These are phyloP conservation scores for Hyaloperonospora arabidopsidis DNA, from an alignment of 352 stramenopile genomes.

Conservation along the genomic window DNA sequence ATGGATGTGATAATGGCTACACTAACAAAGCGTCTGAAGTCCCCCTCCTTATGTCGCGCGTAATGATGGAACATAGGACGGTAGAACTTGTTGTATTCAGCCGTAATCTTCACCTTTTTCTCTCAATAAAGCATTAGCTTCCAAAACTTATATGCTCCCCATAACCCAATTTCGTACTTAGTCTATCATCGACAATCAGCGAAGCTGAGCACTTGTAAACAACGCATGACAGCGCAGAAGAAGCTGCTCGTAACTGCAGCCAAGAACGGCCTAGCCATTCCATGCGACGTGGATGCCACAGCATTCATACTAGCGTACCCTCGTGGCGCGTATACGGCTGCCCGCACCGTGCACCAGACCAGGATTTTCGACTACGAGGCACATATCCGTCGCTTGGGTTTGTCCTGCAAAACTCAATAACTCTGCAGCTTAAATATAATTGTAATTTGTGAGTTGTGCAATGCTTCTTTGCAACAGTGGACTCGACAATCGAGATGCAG, in stretches of 20 bases:
- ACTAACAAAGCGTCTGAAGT: no score
- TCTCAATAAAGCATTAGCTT: no score
- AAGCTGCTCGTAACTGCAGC: slow-evolving; percentile 43
- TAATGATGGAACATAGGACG: no score
- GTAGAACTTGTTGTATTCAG: no score
- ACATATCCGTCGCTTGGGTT: slow-evolving; percentile 71
- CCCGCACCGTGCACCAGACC: slow-evolving; percentile 64
- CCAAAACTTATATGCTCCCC: no score
- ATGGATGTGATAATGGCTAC: no score
- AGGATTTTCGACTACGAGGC: slow-evolving; percentile 75
- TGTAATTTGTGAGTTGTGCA: background rate
- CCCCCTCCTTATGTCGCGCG: no score
- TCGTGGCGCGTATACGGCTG: slow-evolving; percentile 64
- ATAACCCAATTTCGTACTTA: no score
- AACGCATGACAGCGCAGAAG: slow-evolving; percentile 11
- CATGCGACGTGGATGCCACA: slow-evolving; percentile 56
- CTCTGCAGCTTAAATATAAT: background rate
- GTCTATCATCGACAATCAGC: no score
- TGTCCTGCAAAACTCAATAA: background rate
- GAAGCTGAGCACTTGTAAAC: no score
- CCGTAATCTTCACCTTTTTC: no score
- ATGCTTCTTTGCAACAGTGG: slow-evolving; percentile 46
- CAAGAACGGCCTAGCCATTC: slow-evolving; percentile 64
- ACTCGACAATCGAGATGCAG: slow-evolving; percentile 67
- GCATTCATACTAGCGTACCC: slow-evolving; percentile 55